A percentile compares a stretch with the other conserved stretches of the same genome.
phyloP scores from a whole-genome alignment of 73 alveolate species.

The Stentor coeruleus region DNA sequence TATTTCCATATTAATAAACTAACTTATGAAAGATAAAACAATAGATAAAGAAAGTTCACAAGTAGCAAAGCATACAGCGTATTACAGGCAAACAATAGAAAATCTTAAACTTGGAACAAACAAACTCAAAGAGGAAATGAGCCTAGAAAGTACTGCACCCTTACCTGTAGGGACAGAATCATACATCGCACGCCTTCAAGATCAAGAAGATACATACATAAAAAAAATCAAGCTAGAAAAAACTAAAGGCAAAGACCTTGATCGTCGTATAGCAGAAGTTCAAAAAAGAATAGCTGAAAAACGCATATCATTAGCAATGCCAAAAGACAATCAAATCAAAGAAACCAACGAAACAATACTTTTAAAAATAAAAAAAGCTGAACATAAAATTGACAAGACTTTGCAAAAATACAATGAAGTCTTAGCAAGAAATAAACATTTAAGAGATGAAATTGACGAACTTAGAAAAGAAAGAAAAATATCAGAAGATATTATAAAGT shows the following conservation, averaged over 20 bases:
- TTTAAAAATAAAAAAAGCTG: slow-evolving; percentile 53
- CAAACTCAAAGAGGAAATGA: slow-evolving; percentile 1
- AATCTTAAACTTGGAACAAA: neutral
- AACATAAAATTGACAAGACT: slow-evolving; percentile 63
- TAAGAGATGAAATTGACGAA: slow-evolving; percentile 67
- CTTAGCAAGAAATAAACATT: slow-evolving; percentile 64
- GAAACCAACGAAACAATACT: slow-evolving; percentile 28
- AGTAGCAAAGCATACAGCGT: neutral
- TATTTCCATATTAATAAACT: too few species aligned
- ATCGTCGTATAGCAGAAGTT: slow-evolving; percentile 3
- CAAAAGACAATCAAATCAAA: neutral
- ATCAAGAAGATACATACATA: slow-evolving; percentile 24
- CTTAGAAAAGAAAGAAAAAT: slow-evolving; percentile 68
- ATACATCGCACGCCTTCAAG: slow-evolving; percentile 25
- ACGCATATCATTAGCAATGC: neutral
- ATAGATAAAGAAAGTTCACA: neutral
- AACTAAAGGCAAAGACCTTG: neutral
- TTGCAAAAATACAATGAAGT: slow-evolving; percentile 72
- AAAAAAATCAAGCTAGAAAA: slow-evolving; percentile 8
- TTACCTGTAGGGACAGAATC: slow-evolving; percentile 16
- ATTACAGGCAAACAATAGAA: slow-evolving; percentile 11
- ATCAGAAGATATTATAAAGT: slow-evolving; percentile 60
- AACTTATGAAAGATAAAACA: neutral
- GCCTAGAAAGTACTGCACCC: neutral
- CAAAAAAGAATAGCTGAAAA: slow-evolving; percentile 18